Evolutionary conservation across 495 filamentous ascomycete genomes (phyloP), one percentile per base, ranked within the genome.

Genomic region (Podospora fimiseda): DNA sequence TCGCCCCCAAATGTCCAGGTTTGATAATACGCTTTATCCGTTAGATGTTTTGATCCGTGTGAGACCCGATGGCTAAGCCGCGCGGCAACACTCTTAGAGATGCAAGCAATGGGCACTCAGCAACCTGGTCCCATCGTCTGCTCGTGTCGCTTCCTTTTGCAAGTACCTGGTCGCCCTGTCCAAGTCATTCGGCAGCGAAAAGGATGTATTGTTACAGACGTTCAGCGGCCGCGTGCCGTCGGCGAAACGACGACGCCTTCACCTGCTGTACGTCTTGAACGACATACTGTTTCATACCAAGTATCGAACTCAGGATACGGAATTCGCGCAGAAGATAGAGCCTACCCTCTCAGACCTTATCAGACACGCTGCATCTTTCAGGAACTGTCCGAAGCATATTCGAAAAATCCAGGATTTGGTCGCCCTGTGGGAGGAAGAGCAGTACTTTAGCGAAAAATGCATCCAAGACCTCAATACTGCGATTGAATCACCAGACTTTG

Each of bases 1-100:
- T 87, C 88, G 58, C 75, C 83, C 51, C 65, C 74, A 74, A 94
- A 95, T 74, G 86, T 96, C 78, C 90, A 96, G 90, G 90, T 96
- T 90, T 91, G 90, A 88, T 69, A 73, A 72, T 68, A 71, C 63
- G 66, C 75, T 73, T 69, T 70, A 70, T 77, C 80, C 62, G 66
- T 67, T 77, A 77, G 80, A 67, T 60, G 71, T 70, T 60, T 40
- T 38, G 23, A 15, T 66, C 68, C 49, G 66, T 60, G 68, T 65
- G 70, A 73, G 48, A 59, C 48, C 70, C 72, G 68, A 76, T 73
- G 69, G 73, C 81, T 85, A 82, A 82, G 52, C 52, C 48, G 52
- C 50, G 20, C 59, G 30, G 5, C 44, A 24, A 20, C 19, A 15
- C 39, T 18, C 14, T 66, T 78, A 96, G 90, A 86, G 79, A 73